Base-by-base conservation (phyloP, 345 rosid genomes). In the Noccaea caerulescens region DNA sequence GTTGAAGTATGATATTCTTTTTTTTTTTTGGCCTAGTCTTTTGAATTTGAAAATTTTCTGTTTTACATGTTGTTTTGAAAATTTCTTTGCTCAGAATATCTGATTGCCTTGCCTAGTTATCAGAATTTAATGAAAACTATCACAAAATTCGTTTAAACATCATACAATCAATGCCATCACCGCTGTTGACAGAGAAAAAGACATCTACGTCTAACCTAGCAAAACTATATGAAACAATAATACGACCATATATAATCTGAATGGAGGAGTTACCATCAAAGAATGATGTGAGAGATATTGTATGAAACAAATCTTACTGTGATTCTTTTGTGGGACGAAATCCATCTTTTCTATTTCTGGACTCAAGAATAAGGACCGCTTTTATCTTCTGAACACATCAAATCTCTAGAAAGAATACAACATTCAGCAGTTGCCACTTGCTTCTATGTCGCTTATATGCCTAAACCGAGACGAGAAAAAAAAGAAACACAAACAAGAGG, bases 11-110 rank as follows among this genome's bases (percentile, higher is more conserved):
- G 63, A n/a, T 61, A 4, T 0, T 25, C 54, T n/a, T n/a, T 63
- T 76, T 58, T 46, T 55, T 37, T n/a, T 69, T 68, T 72, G 58
- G 14, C 58, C 34, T 63, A 3, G 9, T 56, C 58, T 11, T 46
- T 61, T 8, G 54, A 45, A 50, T 55, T 38, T 20, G 16, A 13
- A 54, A 41, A 58, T 6, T 3, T 20, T 46, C 3, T 5, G 5
- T 58, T 20, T 34, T 3, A 8, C 27, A 0, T 0, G n/a, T n/a
- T n/a, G 10, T 7, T 44, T 34, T 12, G 10, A 8, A 33, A 57
- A 12, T 68, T 43, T 25, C 34, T 7, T 25, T 30, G 2, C 18
- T 43, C 45, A 1, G 13, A 13, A 13, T 2, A 7, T n/a, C 13
- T 39, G 1, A 36, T 36, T 36, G 38, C 38, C n/a, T n/a, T n/a